These are phyloP conservation scores for Argentina anserina DNA, from an alignment of 306 rosid species.

Conservation along the genomic window DNA sequence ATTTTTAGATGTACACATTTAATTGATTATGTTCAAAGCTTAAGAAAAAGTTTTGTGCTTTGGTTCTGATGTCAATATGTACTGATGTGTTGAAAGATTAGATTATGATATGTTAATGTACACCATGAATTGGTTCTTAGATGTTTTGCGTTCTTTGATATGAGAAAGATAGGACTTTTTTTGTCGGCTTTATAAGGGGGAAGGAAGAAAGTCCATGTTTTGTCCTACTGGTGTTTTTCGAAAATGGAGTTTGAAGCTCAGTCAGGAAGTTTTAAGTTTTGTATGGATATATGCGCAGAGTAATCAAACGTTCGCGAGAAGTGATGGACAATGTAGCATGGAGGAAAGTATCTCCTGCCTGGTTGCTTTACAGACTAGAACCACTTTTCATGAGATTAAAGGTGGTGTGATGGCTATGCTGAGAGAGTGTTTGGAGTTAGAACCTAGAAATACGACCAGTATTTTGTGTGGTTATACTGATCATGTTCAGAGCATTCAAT, in stretches of 20 bases:
- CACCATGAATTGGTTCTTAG: background rate
- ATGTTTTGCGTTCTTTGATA: background rate
- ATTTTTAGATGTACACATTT: background rate
- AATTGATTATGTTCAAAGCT: background rate
- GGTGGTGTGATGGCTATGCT: conserved; percentile 59
- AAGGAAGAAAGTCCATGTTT: background rate
- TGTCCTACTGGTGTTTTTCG: background rate
- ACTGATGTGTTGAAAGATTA: background rate
- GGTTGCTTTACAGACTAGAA: conserved; percentile 52
- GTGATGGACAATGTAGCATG: conserved; percentile 26
- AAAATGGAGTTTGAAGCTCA: background rate
- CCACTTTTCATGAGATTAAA: conserved; percentile 49
- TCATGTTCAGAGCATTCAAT: conserved; percentile 63
- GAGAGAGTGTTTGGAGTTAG: conserved; percentile 66
- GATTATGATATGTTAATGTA: background rate
- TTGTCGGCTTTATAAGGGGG: background rate
- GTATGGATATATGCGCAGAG: conserved; percentile 35
- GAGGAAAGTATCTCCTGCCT: conserved; percentile 44
- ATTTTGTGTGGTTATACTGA: conserved; percentile 63
- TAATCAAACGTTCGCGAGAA: conserved; percentile 17
- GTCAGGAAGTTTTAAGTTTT: background rate
- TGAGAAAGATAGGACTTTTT: background rate
- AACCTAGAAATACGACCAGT: conserved; percentile 41
- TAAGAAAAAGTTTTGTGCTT: background rate
- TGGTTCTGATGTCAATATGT: background rate